Evolutionary conservation across 2,329 filamentous ascomycete species (phyloP), one percentile per base, ranked within the genome.

Genomic region (Colletotrichum graminicola): DNA sequence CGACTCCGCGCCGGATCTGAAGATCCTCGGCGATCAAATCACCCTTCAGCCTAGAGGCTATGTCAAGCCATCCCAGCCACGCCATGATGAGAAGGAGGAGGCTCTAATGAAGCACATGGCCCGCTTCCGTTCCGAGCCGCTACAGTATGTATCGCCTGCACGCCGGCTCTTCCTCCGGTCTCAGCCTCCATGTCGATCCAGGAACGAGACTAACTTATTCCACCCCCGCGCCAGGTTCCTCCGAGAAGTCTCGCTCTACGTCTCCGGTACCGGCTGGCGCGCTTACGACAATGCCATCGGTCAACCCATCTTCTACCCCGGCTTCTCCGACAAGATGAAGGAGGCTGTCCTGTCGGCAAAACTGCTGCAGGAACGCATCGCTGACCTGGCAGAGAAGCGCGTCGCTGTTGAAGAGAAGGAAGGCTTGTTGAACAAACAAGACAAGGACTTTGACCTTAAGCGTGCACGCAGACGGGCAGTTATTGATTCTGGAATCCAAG

Each of bases 211-310:
- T 73, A 60, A 73, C 43, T 63, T 29, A 12, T 39, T 47, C 41
- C 66, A n/a, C 39, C 51, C 67, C 29, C 57, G 34, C 43, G 57
- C 66, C 41, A 92, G 94, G 74, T 98, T 98, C 80, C 89, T 98
- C 39, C 94, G 94, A 75, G 96, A 99, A 84, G 92, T 99, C 43
- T 96, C 93, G 57, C 87, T 97, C 43, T 95, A 98, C 82, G 93
- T 98, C 74, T 95, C 94, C 16, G 96, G 96, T 66, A 92, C 93
- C 62, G 95, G 95, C 79, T 99, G 96, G 96, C 93, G 96, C 73
- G 94, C 93, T 72, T 99, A 99, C 84, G 94, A 98, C 78, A 86
- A 92, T 73, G 88, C 95, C 73, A 92, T 98, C 76, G 96, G 96
- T 29, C 95, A 97, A 80, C 94, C 94, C 12, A 92, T 98, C 74